These are phyloP conservation scores for Barnettozyma sp. DNA, from an alignment of 805 yeast genomes.

Conservation along the genomic window DNA sequence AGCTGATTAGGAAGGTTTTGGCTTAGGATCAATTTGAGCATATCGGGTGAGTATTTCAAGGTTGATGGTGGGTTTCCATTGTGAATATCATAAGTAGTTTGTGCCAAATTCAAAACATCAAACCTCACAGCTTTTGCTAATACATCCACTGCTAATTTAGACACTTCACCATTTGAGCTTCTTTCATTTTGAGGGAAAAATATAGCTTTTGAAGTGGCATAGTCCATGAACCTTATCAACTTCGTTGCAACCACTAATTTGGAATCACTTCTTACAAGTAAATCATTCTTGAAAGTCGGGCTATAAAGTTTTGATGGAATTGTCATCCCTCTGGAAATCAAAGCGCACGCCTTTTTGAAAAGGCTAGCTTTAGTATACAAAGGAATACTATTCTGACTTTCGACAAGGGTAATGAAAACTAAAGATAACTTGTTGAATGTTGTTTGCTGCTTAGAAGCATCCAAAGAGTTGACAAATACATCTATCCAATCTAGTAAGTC, in stretches of 20 bases:
- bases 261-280: constrained; percentile 43
- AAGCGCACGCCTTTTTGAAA: constrained; percentile 24
- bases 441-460: constrained; percentile 44
- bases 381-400: constrained; percentile 28
- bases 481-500: constrained; percentile 53
- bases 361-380: constrained; percentile 32
- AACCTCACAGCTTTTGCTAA: constrained; percentile 37
- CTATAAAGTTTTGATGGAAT: constrained; percentile 18
- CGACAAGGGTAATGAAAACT: constrained; percentile 36
- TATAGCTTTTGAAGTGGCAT: constrained; percentile 24
- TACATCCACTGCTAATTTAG: constrained; percentile 31
- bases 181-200: constrained; percentile 26
- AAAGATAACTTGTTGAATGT: constrained; percentile 46
- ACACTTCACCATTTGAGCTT: constrained; percentile 26
- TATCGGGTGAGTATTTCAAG: constrained; percentile 22
- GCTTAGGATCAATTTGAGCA: constrained; percentile 27
- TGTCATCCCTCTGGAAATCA: constrained; percentile 10
- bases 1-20: constrained; percentile 20
- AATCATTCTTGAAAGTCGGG: constrained; percentile 28
- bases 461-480: constrained; percentile 37
- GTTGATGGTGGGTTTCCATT: constrained; percentile 27
- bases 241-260: constrained; percentile 39
- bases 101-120: constrained; percentile 40
- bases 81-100: constrained; percentile 32
- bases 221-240: constrained; percentile 27